Conservation (phyloP, 2,329 filamentous ascomycete genomes). For the Alternaria sp. region DNA sequence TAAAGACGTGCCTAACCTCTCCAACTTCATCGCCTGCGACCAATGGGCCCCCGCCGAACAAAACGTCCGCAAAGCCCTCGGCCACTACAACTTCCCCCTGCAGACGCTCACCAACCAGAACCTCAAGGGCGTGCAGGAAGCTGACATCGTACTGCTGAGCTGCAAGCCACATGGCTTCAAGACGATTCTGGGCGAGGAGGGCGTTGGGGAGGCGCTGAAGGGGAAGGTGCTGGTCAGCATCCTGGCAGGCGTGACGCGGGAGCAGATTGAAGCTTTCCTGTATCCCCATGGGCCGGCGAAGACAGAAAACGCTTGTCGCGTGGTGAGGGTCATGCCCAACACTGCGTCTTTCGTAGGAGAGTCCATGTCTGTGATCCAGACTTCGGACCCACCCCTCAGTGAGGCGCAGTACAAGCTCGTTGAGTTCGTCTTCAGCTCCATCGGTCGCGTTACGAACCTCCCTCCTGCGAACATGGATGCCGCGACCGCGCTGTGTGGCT, state of each 20-base stretch:
- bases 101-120: conserved; percentile 76
- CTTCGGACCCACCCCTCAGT: conserved; percentile 64
- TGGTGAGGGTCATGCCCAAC: conserved; percentile 86
- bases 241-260: conserved; percentile 74
- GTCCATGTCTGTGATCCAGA: conserved; percentile 79
- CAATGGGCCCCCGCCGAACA: conserved; percentile 72
- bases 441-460: conserved; percentile 73
- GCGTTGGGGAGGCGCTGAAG: conserved; percentile 73
- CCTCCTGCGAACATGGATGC: conserved; percentile 74
- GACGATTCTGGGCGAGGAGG: conserved; percentile 69
- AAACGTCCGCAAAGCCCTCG: conserved; percentile 70
- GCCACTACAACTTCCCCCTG: conserved; percentile 67
- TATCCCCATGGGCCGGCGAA: conserved; percentile 58
- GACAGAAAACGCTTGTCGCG: conserved; percentile 60
- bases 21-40: conserved; percentile 82
- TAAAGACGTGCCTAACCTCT: conserved; percentile 58
- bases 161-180: conserved; percentile 82
- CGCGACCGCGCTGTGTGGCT: conserved; percentile 75
- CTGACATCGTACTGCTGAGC: conserved; percentile 76
- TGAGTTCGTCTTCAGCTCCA: conserved; percentile 77
- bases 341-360: conserved; percentile 79
- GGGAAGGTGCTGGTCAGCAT: conserved; percentile 86
- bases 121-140: conserved; percentile 67
- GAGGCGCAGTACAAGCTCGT: conserved; percentile 63
- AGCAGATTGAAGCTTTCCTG: conserved; percentile 70